phyloP scores from a whole-genome alignment of 2,329 filamentous ascomycete species.

The Mycogone perniciosa region DNA sequence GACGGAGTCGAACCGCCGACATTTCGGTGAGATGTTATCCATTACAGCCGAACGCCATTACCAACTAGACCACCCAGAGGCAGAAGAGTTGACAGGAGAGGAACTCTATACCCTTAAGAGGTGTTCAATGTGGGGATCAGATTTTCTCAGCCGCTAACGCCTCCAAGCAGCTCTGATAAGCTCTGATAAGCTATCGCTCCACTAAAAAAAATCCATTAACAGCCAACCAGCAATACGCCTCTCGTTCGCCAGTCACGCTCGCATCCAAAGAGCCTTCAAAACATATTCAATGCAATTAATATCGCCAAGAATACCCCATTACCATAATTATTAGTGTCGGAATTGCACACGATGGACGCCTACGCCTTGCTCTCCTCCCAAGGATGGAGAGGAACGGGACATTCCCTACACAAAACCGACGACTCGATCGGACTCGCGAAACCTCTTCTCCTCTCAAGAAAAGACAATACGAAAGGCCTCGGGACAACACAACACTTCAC shows the following conservation, averaged over 20 bases:
- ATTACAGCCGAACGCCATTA: constrained; percentile 14
- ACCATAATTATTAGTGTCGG: no score
- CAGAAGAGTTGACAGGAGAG: constrained; percentile 6
- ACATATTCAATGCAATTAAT: no score
- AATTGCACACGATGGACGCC: constrained; percentile 61
- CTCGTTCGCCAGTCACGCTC: neutral
- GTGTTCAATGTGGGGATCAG: neutral
- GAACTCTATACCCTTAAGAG: neutral
- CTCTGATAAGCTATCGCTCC: constrained; percentile 22
- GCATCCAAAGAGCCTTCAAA: no score
- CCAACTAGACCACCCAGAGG: constrained; percentile 15
- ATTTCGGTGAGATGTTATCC: constrained; percentile 10
- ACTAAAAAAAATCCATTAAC: constrained; percentile 22
- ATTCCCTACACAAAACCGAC: constrained; percentile 72
- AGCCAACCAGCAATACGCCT: neutral
- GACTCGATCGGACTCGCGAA: constrained; percentile 71
- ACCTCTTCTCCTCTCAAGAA: constrained; percentile 76
- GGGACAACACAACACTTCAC: constrained; percentile 65
- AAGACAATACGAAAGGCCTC: constrained; percentile 73
- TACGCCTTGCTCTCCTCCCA: constrained; percentile 75
- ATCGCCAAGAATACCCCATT: no score
- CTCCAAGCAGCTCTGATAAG: constrained; percentile 14
- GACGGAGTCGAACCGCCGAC: constrained; percentile 14
- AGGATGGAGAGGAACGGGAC: constrained; percentile 85
- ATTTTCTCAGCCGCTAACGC: neutral